These are phyloP conservation scores for Naegleria fowleri DNA, from an alignment of 208 protist species.

Conservation along the genomic window DNA sequence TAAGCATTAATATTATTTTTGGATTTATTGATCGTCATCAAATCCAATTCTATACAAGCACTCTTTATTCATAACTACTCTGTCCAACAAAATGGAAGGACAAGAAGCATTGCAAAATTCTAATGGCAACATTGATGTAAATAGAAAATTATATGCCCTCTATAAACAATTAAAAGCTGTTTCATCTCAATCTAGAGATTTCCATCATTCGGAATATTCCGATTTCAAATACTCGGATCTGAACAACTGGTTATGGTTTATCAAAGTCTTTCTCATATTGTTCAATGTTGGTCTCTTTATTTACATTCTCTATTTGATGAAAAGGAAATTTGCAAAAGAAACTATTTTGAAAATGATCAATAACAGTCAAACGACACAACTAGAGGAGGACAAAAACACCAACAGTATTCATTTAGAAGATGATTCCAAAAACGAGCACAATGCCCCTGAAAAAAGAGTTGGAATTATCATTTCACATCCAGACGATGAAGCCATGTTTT, in stretches of 20 bases:
- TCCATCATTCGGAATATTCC: background rate
- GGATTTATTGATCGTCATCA: background rate
- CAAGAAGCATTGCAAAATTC: background rate
- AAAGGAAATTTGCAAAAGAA: background rate
- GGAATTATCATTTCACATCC: conserved; percentile 18
- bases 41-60: background rate
- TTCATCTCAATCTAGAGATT: background rate
- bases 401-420: background rate
- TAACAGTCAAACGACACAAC: background rate
- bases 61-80: background rate
- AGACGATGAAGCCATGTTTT: conserved; percentile 21
- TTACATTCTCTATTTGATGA: background rate
- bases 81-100: background rate
- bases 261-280: background rate
- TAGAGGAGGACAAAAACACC: background rate
- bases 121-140: background rate
- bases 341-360: background rate
- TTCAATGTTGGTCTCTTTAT: background rate
- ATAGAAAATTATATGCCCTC: background rate
- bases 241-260: background rate
- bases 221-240: background rate
- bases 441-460: background rate
- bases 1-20: background rate
- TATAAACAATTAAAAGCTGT: background rate
- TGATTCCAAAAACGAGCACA: background rate